Evolutionary conservation across 208 protist genomes (phyloP).

Genomic region (Leptomonas pyrrhocoris): DNA sequence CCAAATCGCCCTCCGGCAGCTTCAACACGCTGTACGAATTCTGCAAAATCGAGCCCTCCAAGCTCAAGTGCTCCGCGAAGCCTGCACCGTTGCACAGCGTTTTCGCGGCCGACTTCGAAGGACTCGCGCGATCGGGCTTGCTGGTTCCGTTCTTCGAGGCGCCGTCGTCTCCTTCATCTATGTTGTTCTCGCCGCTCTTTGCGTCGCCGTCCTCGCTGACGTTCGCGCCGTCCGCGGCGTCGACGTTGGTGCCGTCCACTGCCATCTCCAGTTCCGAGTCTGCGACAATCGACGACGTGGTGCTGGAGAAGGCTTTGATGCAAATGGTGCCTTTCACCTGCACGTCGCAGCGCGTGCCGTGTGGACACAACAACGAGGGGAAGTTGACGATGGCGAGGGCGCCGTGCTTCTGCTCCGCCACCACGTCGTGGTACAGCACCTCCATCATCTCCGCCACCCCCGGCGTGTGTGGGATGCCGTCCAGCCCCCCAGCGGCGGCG

Average conservation of each 20-base stretch:
- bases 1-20: conserved; percentile 49
- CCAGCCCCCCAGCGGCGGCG: conserved; percentile 23
- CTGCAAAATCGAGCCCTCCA: conserved; percentile 52
- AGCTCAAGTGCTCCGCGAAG: neutral
- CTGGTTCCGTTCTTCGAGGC: neutral
- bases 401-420: conserved; percentile 49
- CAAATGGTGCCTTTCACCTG: conserved; percentile 61
- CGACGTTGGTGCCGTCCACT: neutral
- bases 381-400: conserved; percentile 69
- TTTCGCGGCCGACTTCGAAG: neutral
- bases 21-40: conserved; percentile 50
- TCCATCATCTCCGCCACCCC: conserved; percentile 76
- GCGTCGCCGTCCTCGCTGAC: neutral
- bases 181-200: neutral
- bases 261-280: conserved; percentile 9
- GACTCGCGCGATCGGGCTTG: neutral
- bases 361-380: conserved; percentile 70
- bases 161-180: neutral
- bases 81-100: conserved; percentile 1
- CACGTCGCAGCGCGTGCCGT: conserved; percentile 75
- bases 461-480: conserved; percentile 43
- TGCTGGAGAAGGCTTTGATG: conserved; percentile 75
- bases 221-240: conserved; percentile 11
- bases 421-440: conserved; percentile 85
- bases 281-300: conserved; percentile 20